Evolutionary conservation across 2,329 filamentous ascomycete genomes (phyloP), one percentile per base, ranked within the genome.

Genomic region (Pseudocercospora ulei): DNA sequence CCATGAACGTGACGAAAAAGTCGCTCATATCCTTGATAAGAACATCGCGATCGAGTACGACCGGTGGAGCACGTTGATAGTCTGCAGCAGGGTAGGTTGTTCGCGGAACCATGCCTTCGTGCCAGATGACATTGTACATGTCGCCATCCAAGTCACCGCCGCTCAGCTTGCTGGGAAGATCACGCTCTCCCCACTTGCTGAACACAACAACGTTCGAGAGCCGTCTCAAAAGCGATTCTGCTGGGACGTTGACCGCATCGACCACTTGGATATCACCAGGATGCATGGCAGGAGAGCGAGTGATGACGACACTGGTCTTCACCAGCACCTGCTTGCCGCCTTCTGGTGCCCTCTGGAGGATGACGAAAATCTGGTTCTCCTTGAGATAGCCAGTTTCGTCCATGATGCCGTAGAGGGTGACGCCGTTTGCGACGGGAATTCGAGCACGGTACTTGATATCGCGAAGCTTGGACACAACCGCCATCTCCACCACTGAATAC

Each of bases 141-240:
- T 94, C 86, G 0, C 85, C 85, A 48, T 90, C 84, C 0, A 93
- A 69, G 57, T 93, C 85, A 0, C 85, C 85, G 1, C 85, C 85
- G 37, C 80, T 80, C 0, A 93, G 66, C 58, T 80, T 72, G 44
- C 82, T 88, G 0, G 84, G 83, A 0, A 93, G 64, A 53, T 92
- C 85, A 9, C 85, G 73, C 0, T 51, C 16, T 0, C 86, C 85
- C 26, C 72, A 67, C 40, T 77, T 74, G 43, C 79, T 86, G 55
- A 93, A 93, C 1, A 82, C 75, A 9, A 93, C 70, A 43, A 83
- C 87, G 52, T 92, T 93, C 1, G 67, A 64, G 1, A 87, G 66
- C 0, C 66, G 55, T 1, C 63, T 62, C 1, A 92, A 66, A 0
- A 81, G 74, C 9, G 80, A 82, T 0, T 63, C 61, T 0, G 41